These are phyloP conservation scores for Hemisphaericaspora subhashii DNA, from an alignment of 1,139 yeast species.

Conservation along the genomic window DNA sequence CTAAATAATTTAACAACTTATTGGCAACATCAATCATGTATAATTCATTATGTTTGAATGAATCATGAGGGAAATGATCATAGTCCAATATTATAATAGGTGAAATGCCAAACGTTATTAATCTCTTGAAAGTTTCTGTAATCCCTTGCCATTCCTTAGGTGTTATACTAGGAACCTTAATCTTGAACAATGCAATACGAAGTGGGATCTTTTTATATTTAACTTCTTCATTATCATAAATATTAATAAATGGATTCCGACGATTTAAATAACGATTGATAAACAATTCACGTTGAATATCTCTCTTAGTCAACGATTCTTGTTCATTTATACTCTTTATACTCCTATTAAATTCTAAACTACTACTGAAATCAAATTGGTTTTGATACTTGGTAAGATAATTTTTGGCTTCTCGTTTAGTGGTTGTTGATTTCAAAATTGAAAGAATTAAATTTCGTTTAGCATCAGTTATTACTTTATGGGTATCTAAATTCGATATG, in stretches of 20 bases:
- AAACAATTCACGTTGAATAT: slow-evolving; percentile 37
- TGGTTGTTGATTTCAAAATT: slow-evolving; percentile 70
- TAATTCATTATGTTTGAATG: slow-evolving; percentile 34
- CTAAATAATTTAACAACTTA: slow-evolving; percentile 27
- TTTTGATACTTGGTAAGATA: slow-evolving; percentile 61
- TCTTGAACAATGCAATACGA: slow-evolving; percentile 52
- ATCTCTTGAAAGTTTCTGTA: slow-evolving; percentile 48
- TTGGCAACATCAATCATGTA: slow-evolving; percentile 37
- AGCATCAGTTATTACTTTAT: slow-evolving; percentile 34
- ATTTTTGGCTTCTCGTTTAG: slow-evolving; percentile 71
- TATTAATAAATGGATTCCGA: slow-evolving; percentile 33
- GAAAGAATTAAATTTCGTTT: slow-evolving; percentile 61
- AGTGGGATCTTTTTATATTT: slow-evolving; percentile 40
- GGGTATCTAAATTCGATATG: slow-evolving; percentile 40
- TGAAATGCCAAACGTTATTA: slow-evolving; percentile 50
- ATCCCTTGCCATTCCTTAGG: slow-evolving; percentile 40
- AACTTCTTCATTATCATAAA: slow-evolving; percentile 34
- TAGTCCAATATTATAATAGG: slow-evolving; percentile 37
- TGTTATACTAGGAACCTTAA: slow-evolving; percentile 39
- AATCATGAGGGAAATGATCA: slow-evolving; percentile 27
- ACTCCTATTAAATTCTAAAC: slow-evolving; percentile 14
- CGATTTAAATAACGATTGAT: slow-evolving; percentile 42
- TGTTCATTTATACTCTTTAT: slow-evolving; percentile 12
- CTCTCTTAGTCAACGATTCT: slow-evolving; percentile 19
- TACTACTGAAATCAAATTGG: slow-evolving; percentile 33